Evolutionary conservation across 192 early-diverging fungal genomes (phyloP).

Genomic region (Umbelopsis sp.): DNA sequence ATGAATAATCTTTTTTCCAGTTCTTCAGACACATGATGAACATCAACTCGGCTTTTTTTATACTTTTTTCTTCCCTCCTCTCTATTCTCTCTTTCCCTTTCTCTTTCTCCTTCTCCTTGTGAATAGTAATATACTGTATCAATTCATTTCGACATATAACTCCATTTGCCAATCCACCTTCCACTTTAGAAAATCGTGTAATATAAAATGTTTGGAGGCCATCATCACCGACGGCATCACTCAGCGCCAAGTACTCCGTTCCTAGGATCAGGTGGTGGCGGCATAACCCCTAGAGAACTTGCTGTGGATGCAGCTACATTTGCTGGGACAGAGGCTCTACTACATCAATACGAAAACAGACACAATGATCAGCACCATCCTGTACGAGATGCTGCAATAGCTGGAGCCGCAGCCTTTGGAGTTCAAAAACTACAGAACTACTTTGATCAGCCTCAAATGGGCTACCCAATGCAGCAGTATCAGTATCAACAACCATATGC

Average conservation of each 20-base stretch:
- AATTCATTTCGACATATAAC: too few species aligned
- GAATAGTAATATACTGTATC: too few species aligned
- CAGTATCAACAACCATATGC: background rate
- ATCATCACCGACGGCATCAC: constrained; percentile 1
- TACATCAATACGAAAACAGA: constrained; percentile 18
- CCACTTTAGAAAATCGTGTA: too few species aligned
- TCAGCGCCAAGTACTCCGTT: background rate
- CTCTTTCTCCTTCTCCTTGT: too few species aligned
- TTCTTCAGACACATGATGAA: too few species aligned
- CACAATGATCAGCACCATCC: constrained; percentile 6
- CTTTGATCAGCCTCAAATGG: background rate
- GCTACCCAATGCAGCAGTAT: background rate
- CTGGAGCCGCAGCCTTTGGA: constrained; percentile 15
- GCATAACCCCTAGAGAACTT: background rate
- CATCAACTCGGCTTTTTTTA: too few species aligned
- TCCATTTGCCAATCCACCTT: too few species aligned
- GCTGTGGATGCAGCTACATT: constrained; percentile 22
- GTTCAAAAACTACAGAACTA: constrained; percentile 9
- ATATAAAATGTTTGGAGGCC: constrained; percentile 1
- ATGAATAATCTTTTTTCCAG: too few species aligned
- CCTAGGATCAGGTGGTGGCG: background rate
- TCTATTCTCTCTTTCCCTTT: too few species aligned
- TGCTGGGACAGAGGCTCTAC: constrained; percentile 17
- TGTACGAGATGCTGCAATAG: constrained; percentile 5
- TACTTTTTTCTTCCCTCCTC: too few species aligned